Base-by-base conservation (phyloP, 1,284 basidiomycete genomes). In the Microbotryomycetes sp. region DNA sequence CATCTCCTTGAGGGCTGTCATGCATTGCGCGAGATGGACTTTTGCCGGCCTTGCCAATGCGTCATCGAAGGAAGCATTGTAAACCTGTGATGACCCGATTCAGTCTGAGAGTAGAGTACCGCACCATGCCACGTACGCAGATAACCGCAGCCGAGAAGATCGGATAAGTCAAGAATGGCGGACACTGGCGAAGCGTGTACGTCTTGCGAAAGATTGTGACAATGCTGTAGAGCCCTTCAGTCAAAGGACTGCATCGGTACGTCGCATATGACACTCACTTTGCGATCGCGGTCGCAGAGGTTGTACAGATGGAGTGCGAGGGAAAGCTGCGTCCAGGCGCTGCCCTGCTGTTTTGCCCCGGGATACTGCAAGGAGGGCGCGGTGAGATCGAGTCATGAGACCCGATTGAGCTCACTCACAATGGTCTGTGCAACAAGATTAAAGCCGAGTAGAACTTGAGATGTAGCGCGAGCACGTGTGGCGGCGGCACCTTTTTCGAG, bases 381-480 rank as follows among this genome's bases (percentile, higher is more conserved):
- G n/a, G n/a, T n/a, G n/a, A n/a, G n/a, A n/a, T n/a, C n/a, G n/a
- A n/a, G n/a, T n/a, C n/a, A n/a, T n/a, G n/a, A n/a, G n/a, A n/a
- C n/a, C n/a, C n/a, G n/a, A n/a, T n/a, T n/a, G n/a, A n/a, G n/a
- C n/a, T n/a, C n/a, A 35, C 41, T 15, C 52, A 62, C 51, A 66
- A 90, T 4, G 89, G 88, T 18, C 89, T 81, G 74, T 91, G 87
- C 30, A 91, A 76, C 29, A 91, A 75, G 30, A 91, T 76, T 21
- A 87, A 82, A 3, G 86, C 82, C 71, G 85, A 87, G 86, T 89
- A 91, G 71, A 90, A 91, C 71, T 88, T 85, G 82, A 89, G 86
- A 71, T 91, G 89, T 47, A 91, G 76, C 29, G 84, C 85, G 55
- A 90, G 75, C 27, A 89, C 65, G 24, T 70, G 69, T 4, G 66